A percentile compares a stretch with the other conserved stretches of the same genome.
Conservation (phyloP, 2,329 filamentous ascomycete species). For the Zymoseptoria ardabiliae region DNA sequence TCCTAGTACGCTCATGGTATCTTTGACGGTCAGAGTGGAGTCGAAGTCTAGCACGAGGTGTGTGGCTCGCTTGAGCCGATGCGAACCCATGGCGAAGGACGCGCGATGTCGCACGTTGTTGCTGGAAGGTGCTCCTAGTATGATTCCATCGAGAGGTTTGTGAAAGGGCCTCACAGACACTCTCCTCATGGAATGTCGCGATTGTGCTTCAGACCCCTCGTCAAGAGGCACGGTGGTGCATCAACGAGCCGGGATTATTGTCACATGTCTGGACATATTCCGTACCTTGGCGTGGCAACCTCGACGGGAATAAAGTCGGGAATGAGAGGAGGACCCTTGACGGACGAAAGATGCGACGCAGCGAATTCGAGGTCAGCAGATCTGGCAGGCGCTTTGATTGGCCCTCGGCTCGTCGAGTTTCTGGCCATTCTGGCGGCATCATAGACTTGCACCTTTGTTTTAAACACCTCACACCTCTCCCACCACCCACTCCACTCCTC, state of each 20-base stretch:
- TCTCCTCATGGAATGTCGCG: not conserved
- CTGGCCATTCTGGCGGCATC: not conserved
- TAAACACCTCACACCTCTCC: not conserved
- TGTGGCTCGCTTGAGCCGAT: constrained; percentile 9
- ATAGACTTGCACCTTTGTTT: not conserved
- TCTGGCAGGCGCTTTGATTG: not conserved
- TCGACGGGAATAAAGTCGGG: not conserved
- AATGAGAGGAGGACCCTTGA: no score
- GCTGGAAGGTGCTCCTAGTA: not conserved
- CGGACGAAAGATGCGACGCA: not conserved
- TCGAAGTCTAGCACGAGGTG: constrained; percentile 40
- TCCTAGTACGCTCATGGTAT: constrained; percentile 39
- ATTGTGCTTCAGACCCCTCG: not conserved
- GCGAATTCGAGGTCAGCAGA: not conserved
- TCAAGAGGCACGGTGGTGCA: not conserved
- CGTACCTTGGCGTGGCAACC: not conserved
- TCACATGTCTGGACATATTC: not conserved
- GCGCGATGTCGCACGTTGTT: not conserved
- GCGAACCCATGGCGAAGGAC: constrained; percentile 4
- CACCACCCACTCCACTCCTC: constrained; percentile 15
- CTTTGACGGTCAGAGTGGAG: constrained; percentile 39
- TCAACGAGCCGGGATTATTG: not conserved
- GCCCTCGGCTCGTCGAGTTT: not conserved
- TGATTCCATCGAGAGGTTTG: not conserved
- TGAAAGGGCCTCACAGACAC: not conserved